These are phyloP conservation scores for Collybiopsis luxurians DNA, from an alignment of 768 basidiomycete genomes.

Conservation along the genomic window DNA sequence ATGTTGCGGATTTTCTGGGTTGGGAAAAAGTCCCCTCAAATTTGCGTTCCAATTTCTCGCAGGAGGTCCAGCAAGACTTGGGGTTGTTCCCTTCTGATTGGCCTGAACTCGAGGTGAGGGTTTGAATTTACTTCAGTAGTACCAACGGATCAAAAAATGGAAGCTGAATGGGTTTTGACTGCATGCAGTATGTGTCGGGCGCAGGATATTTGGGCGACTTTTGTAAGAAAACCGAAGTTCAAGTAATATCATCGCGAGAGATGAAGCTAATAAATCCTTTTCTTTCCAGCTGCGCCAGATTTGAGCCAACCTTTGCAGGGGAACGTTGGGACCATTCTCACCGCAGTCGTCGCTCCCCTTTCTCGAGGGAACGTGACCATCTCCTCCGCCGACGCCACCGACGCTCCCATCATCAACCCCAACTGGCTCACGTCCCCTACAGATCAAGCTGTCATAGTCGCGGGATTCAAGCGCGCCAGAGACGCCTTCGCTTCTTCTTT, in stretches of 20 bases:
- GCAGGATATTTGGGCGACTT: background rate
- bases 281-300: background rate
- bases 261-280: background rate
- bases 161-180: no score
- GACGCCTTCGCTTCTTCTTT: constrained; percentile 9
- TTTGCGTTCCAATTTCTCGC: background rate
- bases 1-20: background rate
- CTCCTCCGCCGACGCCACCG: constrained; percentile 14
- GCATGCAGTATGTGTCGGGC: no score
- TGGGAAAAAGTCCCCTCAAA: no score
- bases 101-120: background rate
- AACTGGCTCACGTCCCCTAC: constrained; percentile 13
- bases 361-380: constrained; percentile 36
- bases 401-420: constrained; percentile 14
- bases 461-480: constrained; percentile 15
- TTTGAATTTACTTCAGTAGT: no score
- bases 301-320: background rate
- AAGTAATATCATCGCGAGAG: background rate
- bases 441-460: constrained; percentile 22
- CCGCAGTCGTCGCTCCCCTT: background rate
- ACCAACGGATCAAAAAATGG: no score
- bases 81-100: background rate
- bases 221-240: background rate
- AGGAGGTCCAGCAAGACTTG: background rate
- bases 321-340: background rate